Evolutionary conservation across 2,329 filamentous ascomycete genomes (phyloP).

Genomic region (Parastagonospora avenae): DNA sequence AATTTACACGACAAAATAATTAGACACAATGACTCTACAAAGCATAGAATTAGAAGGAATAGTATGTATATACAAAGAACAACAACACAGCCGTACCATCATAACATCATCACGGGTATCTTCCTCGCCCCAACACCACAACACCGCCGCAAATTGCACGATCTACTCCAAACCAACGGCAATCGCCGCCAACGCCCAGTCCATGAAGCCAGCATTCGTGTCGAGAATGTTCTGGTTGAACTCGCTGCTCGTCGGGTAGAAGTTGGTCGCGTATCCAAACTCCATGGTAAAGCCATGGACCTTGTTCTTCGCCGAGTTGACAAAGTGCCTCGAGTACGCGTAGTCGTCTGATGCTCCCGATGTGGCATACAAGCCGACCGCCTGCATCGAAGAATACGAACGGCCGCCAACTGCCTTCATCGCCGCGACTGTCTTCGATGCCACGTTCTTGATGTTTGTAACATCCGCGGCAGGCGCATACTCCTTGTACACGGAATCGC

Average conservation of each 20-base stretch:
- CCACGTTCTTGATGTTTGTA: constrained; percentile 41
- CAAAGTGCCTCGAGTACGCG: constrained; percentile 45
- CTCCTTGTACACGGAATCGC: constrained; percentile 59
- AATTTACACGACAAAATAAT: not conserved
- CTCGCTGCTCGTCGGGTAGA: constrained; percentile 48
- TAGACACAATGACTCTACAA: not conserved
- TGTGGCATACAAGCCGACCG: constrained; percentile 47
- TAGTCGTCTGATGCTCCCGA: constrained; percentile 49
- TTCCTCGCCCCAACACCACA: too few relatives aligned
- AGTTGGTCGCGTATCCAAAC: constrained; percentile 48
- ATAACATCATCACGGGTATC: not conserved
- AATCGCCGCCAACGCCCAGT: constrained; percentile 47
- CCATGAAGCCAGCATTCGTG: constrained; percentile 50
- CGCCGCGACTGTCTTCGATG: constrained; percentile 39
- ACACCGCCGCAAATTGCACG: not conserved
- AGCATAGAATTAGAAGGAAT: not conserved
- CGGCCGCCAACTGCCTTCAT: constrained; percentile 48
- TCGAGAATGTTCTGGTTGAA: constrained; percentile 50
- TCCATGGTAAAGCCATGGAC: constrained; percentile 49
- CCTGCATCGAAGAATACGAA: constrained; percentile 37
- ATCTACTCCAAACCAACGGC: constrained; percentile 30
- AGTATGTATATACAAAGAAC: too few relatives aligned
- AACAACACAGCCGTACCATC: not conserved
- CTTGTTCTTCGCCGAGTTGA: constrained; percentile 43
- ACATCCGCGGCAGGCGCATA: constrained; percentile 46